phyloP scores from a whole-genome alignment of 257 asterid genomes.

The Solanum pinnatisectum region DNA sequence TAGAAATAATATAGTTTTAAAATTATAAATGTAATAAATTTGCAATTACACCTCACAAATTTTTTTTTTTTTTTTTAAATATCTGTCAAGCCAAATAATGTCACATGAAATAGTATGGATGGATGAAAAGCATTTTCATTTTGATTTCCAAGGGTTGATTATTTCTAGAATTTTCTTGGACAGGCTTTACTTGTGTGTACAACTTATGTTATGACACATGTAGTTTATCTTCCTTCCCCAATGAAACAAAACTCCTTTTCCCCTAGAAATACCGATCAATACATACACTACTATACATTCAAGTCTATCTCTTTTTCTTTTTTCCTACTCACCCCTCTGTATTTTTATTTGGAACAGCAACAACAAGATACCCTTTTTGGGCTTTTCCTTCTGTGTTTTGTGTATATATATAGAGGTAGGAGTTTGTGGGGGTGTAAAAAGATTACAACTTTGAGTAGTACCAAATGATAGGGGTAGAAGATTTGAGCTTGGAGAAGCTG shows the following conservation, averaged over 20 bases:
- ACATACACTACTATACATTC: neutral
- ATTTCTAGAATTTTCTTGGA: neutral
- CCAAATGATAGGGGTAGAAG: slow-evolving; percentile 20
- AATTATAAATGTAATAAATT: too few species aligned
- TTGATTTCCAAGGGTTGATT: neutral
- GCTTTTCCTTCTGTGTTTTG: neutral
- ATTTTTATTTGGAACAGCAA: neutral
- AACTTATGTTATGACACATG: neutral
- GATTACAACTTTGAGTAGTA: neutral
- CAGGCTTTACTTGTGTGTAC: neutral
- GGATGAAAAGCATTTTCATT: too few species aligned
- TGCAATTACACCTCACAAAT: neutral
- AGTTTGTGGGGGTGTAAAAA: neutral
- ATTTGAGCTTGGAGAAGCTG: slow-evolving; percentile 56
- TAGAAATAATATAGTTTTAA: too few species aligned
- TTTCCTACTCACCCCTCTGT: neutral
- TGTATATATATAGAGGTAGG: neutral
- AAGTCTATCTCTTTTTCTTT: neutral
- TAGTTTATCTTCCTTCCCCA: neutral
- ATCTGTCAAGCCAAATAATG: too few species aligned
- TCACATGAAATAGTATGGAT: neutral
- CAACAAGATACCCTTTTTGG: neutral
- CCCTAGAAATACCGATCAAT: neutral
- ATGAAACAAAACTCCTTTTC: neutral
- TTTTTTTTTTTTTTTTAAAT: too few species aligned